Evolutionary conservation across 225 moss, liverwort and hornwort genomes (phyloP).

Genomic region (Marchantia paleacea): DNA sequence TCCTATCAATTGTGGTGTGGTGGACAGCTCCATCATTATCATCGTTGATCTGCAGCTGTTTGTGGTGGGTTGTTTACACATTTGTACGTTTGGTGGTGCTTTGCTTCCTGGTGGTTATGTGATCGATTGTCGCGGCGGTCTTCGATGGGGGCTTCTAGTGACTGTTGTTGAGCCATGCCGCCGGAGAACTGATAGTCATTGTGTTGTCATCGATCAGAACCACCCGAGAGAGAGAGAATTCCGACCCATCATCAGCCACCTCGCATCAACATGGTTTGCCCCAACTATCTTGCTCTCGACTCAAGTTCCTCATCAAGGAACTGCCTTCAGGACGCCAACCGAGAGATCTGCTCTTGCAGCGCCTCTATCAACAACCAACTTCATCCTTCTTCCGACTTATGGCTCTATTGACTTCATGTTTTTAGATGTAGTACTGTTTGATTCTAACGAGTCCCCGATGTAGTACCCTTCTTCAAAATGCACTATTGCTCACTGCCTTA

Average conservation of each 20-base stretch:
- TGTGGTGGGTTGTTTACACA: slow-evolving; percentile 22
- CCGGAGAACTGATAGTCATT: background rate
- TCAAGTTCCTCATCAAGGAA: background rate
- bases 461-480: too few species aligned
- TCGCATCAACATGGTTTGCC: slow-evolving; percentile 33
- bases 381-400: background rate
- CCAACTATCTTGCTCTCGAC: slow-evolving; percentile 16
- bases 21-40: slow-evolving; percentile 22
- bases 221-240: slow-evolving; percentile 31
- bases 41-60: slow-evolving; percentile 12
- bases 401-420: background rate
- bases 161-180: slow-evolving; percentile 2
- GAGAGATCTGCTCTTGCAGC: background rate
- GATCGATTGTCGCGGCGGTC: slow-evolving; percentile 15
- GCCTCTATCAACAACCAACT: background rate
- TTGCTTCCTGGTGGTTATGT: slow-evolving; percentile 21
- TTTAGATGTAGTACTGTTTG: too few species aligned
- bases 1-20: slow-evolving; percentile 23
- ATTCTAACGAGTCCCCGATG: too few species aligned
- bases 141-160: slow-evolving; percentile 9
- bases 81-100: slow-evolving; percentile 10
- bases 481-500: too few species aligned
- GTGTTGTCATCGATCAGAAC: slow-evolving; percentile 8
- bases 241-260: slow-evolving; percentile 35
- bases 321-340: slow-evolving; percentile 25